Evolutionary conservation across 2,329 filamentous ascomycete species (phyloP), one percentile per base, ranked within the genome.

Genomic region (Aspergillus vadensis): DNA sequence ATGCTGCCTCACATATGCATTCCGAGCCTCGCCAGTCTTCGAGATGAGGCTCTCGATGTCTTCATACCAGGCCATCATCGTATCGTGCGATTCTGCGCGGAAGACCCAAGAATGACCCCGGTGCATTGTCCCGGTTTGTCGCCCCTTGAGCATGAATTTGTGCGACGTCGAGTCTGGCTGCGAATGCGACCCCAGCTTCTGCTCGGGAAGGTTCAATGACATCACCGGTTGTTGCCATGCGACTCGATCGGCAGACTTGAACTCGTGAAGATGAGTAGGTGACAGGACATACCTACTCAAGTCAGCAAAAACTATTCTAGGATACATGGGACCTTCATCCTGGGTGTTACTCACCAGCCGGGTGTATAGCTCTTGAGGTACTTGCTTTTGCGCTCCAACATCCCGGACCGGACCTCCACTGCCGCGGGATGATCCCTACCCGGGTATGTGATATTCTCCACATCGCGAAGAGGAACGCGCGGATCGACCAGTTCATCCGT

Each of bases 331-430:
- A 8, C 27, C 27, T 30, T 30, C 12, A 41, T 14, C 21, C 17
- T 23, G 14, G 12, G 25, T 9, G 25, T 2, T 5, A 80, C 88
- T 78, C 81, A 94, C 93, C 94, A 98, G 72, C 94, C 94, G 25
- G 92, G 91, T 7, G 93, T 95, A 76, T 97, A 97, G 75, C 93
- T 97, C 82, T 97, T 98, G 63, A 99, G 81, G 72, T 98, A 99
- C 74, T 98, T 99, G 85, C 92, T 97, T 87, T 98, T 98, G 67
- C 95, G 89, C 81, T 99, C 95, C 38, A 99, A 82, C 77, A 97
- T 88, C 2, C 95, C 95, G 19, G 92, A 91, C 62, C 93, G 85
- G 56, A 99, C 91, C 76, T 98, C 94, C 63, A 91, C 82, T 74
- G 83, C 91, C 76, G 91, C 87, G 63, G 91, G 88, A 75, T 97